Evolutionary conservation across 139 green algal species (phyloP).

Genomic region (Pedinophyceae sp.): DNA sequence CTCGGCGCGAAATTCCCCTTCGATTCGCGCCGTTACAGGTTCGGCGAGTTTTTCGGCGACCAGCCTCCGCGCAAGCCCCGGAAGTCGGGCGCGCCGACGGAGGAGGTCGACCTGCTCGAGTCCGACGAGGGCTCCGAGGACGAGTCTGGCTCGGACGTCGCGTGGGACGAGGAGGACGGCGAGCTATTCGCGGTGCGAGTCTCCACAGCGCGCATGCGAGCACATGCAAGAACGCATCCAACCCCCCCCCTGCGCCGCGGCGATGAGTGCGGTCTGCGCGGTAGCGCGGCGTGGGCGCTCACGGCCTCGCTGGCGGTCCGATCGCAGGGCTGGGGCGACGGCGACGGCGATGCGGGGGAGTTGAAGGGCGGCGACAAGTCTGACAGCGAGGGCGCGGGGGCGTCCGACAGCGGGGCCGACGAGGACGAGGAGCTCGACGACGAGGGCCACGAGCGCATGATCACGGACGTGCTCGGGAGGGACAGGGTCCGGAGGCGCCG

Average conservation of each 20-base stretch:
- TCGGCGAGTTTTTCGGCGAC: no score
- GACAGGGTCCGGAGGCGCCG: conserved; percentile 52
- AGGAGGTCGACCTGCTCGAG: conserved; percentile 1
- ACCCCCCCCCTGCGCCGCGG: no score
- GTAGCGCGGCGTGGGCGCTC: no score
- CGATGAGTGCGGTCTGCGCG: no score
- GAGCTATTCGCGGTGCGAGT: conserved; percentile 10
- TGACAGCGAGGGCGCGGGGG: conserved; percentile 6
- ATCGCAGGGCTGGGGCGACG: neutral
- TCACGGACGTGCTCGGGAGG: conserved; percentile 40
- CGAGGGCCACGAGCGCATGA: conserved; percentile 1
- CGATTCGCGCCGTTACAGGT: neutral
- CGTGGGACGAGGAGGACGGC: conserved; percentile 18
- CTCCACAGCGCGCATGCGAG: neutral
- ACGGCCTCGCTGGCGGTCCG: no score
- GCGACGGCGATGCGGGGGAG: conserved; percentile 1
- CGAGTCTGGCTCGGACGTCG: conserved; percentile 16
- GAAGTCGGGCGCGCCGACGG: no score
- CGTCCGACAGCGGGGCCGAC: conserved; percentile 5
- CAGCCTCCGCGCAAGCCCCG: no score
- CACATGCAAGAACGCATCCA: no score
- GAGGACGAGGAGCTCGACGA: conserved; percentile 23
- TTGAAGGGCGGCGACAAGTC: conserved; percentile 4
- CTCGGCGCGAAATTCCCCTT: neutral
- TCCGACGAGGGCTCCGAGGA: neutral